Conservation (phyloP, 441 rosid genomes). For the Macaranga tanarius region DNA sequence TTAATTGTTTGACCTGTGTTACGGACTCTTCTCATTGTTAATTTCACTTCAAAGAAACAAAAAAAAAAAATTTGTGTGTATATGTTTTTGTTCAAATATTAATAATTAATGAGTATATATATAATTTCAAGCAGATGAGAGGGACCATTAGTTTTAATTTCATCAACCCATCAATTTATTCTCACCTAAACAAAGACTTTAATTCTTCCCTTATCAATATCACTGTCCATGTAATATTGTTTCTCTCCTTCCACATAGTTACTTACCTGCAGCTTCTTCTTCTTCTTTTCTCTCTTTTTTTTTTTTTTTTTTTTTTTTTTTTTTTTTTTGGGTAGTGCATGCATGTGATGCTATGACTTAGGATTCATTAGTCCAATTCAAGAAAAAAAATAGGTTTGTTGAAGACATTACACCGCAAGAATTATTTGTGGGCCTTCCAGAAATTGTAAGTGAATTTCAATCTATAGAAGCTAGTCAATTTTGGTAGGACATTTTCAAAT, state of each 20-base stretch:
- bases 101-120: not conserved
- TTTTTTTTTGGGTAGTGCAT: not conserved
- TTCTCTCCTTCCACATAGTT: constrained; percentile 18
- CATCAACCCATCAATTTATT: constrained; percentile 38
- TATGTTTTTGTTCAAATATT: not conserved
- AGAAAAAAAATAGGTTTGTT: constrained; percentile 16
- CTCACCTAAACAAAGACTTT: constrained; percentile 58
- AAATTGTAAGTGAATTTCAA: constrained; percentile 9
- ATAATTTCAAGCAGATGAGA: not conserved
- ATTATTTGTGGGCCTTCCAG: constrained; percentile 22
- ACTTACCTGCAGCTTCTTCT: constrained; percentile 1
- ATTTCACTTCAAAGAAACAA: not conserved
- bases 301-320: too few species aligned
- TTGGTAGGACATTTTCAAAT: constrained; percentile 36
- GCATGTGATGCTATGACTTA: constrained; percentile 19
- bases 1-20: constrained; percentile 40
- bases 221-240: constrained; percentile 24
- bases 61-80: not conserved
- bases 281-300: too few species aligned
- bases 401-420: constrained; percentile 12
- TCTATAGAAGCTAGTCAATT: constrained; percentile 29
- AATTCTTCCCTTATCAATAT: constrained; percentile 18
- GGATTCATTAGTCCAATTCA: constrained; percentile 21
- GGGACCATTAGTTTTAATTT: constrained; percentile 27
- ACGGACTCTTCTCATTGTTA: constrained; percentile 15